A percentile compares a stretch with the other conserved stretches of the same genome.
Evolutionary conservation across 2,329 filamentous ascomycete species (phyloP).

Genomic region (Microascus cirrosus): DNA sequence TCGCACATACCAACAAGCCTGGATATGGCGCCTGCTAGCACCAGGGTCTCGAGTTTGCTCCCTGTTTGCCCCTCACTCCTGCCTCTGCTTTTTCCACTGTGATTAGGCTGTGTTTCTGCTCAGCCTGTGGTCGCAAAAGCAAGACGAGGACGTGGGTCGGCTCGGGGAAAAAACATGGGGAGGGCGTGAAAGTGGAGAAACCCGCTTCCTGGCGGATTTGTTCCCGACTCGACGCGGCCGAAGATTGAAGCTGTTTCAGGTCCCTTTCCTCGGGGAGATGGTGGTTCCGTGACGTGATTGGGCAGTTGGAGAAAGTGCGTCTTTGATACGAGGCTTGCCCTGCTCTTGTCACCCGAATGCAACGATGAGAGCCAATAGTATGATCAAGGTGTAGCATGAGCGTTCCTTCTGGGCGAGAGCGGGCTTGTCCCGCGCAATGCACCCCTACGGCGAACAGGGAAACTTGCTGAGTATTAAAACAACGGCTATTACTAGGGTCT

Average conservation of each 20-base stretch:
- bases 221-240: neutral
- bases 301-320: neutral
- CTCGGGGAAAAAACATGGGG: neutral
- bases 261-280: neutral
- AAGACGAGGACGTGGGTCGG: neutral
- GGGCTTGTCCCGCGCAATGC: no score
- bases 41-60: no score
- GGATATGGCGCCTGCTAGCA: no score
- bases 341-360: neutral
- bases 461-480: no score
- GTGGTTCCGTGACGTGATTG: neutral
- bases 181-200: neutral
- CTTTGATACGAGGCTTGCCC: neutral
- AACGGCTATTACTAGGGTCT: no score
- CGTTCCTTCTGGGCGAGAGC: no score
- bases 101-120: neutral
- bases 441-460: no score
- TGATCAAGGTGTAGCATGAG: neutral
- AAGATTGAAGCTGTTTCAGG: neutral
- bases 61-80: neutral
- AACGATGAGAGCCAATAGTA: neutral
- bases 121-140: neutral
- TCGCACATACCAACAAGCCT: neutral
- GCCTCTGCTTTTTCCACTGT: neutral
- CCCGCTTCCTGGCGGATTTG: neutral